Base-by-base conservation (phyloP, 2,329 filamentous ascomycete species). In the Verticillium isaacii region DNA sequence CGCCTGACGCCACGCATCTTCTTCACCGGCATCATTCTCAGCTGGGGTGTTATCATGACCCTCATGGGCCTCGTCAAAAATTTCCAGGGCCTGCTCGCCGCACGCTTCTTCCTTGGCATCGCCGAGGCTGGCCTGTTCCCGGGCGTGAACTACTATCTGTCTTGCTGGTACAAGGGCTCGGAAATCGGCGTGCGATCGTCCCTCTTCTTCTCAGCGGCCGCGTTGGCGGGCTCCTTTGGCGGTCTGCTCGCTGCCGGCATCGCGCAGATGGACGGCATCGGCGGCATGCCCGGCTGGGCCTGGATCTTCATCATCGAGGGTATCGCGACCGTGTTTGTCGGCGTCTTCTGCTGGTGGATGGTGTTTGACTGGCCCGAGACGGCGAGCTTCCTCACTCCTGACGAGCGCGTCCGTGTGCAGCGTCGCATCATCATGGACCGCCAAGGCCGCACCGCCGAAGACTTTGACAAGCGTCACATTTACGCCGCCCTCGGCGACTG, bases 131-230 rank as follows among this genome's bases (percentile, higher is more conserved):
- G 88, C 1, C 74, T 90, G 0, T 89, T 87, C 66, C 87, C 86
- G 0, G 88, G 87, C 1, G 84, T 90, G 77, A 75, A 86, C 76
- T 74, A 86, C 77, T 92, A 92, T 69, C 80, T 93, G 0, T 89
- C 86, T 0, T 92, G 89, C 70, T 94, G 90, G 90, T 95, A 93
- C 70, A 89, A 85, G 71, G 81, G 90, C 9, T 84, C 82, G 1
- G 91, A 95, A 67, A 89, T 93, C 59, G 90, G 90, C 50, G 82
- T 91, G 9, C 84, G 91, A 34, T 86, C 74, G 62, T 89, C 90
- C 17, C 86, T 92, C 52, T 93, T 93, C 80, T 94, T 93, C 77
- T 91, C 89, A 0, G 90, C 90, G 0, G 91, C 91, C 0, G 89
- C 91, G 0, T 76, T 93, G 0, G 89, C 90, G 0, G 91, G 91